Evolutionary conservation across 1,139 yeast species (phyloP).

Genomic region (Protomyces gravidus): DNA sequence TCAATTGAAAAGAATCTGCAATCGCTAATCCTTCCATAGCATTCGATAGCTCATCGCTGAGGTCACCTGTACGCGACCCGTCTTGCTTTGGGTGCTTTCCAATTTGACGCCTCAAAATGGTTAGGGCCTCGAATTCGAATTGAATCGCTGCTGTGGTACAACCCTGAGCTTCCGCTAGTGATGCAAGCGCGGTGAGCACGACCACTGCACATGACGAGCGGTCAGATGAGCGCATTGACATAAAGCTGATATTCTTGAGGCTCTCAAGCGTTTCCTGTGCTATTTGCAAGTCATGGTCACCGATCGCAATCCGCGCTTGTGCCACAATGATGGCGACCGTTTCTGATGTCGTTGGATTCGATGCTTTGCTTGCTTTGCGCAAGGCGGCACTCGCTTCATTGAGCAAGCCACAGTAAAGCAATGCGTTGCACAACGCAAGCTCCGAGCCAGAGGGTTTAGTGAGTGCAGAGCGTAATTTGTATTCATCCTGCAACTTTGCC

Average conservation of each 20-base stretch:
- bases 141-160: neutral
- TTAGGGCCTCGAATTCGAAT: neutral
- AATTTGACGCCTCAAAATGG: neutral
- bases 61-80: neutral
- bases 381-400: neutral
- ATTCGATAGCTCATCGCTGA: neutral
- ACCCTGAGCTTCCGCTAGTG: neutral
- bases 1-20: neutral
- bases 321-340: no score
- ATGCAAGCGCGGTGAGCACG: neutral
- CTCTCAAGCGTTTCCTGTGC: no score
- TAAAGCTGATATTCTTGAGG: no score
- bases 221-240: no score
- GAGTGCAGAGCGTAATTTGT: no score
- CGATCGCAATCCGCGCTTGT: no score
- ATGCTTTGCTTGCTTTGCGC: no score
- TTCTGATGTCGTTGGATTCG: no score
- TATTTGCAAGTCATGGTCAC: no score
- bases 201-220: neutral
- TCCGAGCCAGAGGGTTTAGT: neutral
- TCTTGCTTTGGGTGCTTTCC: neutral
- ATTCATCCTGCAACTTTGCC: neutral
- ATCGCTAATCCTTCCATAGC: neutral
- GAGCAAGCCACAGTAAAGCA: neutral
- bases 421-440: neutral